Base-by-base conservation (phyloP, 164 flowering plant genomes). In the Cinnamomum chago region DNA sequence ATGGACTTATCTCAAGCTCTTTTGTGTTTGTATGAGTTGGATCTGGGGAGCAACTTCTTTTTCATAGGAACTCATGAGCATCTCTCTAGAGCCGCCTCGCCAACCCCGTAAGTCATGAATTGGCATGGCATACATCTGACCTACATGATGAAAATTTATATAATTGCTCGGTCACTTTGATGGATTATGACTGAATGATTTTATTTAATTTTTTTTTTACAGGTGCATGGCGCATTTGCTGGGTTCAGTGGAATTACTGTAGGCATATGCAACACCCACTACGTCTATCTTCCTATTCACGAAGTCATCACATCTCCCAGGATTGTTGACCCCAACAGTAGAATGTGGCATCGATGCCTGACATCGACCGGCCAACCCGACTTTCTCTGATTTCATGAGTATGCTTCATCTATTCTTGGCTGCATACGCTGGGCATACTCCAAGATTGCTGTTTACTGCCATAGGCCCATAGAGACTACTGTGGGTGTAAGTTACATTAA, bases 211-310 rank as follows among this genome's bases (percentile, higher is more conserved):
- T 55, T 60, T 70, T 52, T 60, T 70, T 72, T 62, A 70, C 83
- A 85, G 88, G 88, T 85, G 13, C 88, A 86, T 76, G 88, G 88
- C 71, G 86, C 88, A 58, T 86, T 86, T 72, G 88, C 88, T 2
- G 88, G 86, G 23, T 84, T 67, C 72, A 83, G 88, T 62, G 87
- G 85, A 15, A 84, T 86, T n/a, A 82, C 86, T 1, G 83, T 84
- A 50, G 87, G 87, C 72, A 80, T 84, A 62, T 86, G 87, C 77
- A 84, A 86, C 76, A 81, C 79, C 27, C 87, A 86, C 70, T 86
- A 86, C 35, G 88, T 84, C 10, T 84, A 82, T 78, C 82, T 86
- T 28, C 88, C 87, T 2, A 84, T 84, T 35, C 80, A 84, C 0
- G 87, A 86, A 80, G 88, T 86, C 70, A 86, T 86, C 51, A 72